Conservation (phyloP, 768 basidiomycete species). For the Psilocybe subaeruginosa region DNA sequence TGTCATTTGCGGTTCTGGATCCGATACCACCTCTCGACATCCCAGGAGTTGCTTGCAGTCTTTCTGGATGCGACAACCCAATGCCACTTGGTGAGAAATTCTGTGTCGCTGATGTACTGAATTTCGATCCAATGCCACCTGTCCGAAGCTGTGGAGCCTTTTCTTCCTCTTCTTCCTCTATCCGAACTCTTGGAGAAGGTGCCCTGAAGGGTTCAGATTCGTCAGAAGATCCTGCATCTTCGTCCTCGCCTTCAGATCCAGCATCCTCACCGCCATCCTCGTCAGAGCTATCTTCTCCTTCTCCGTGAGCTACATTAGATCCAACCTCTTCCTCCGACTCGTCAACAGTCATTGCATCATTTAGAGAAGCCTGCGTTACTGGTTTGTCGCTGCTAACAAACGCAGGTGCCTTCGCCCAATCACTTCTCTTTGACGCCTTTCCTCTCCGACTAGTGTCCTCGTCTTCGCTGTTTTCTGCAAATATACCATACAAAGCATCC, state of each 20-base stretch:
- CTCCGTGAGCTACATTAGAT: slow-evolving; percentile 15
- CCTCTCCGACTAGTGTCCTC: slow-evolving; percentile 34
- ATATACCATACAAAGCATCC: slow-evolving; percentile 76
- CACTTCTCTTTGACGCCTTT: slow-evolving; percentile 41
- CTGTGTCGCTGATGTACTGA: slow-evolving; percentile 15
- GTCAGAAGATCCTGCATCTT: slow-evolving; percentile 43
- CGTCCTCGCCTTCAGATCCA: slow-evolving; percentile 37
- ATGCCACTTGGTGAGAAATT: slow-evolving; percentile 47
- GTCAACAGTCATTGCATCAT: slow-evolving; percentile 41
- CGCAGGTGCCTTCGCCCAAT: slow-evolving; percentile 79
- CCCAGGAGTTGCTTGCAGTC: slow-evolving; percentile 4
- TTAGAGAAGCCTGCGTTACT: slow-evolving; percentile 36
- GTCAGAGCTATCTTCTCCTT: slow-evolving; percentile 30
- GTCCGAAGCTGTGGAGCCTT: slow-evolving; percentile 35
- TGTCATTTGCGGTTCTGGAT: slow-evolving; percentile 14
- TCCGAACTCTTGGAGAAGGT: slow-evolving; percentile 57
- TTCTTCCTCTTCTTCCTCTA: slow-evolving; percentile 49
- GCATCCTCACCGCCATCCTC: slow-evolving; percentile 42
- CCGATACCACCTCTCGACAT: slow-evolving; percentile 35
- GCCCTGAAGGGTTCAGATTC: slow-evolving; percentile 54
- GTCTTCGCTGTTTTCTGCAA: slow-evolving; percentile 72
- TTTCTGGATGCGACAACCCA: slow-evolving; percentile 31
- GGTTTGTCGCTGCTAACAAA: slow-evolving; percentile 67
- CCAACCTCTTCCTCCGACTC: slow-evolving; percentile 28
- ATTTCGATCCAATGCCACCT: slow-evolving; percentile 38